Evolutionary conservation across 306 rosid genomes (phyloP), one percentile per base, ranked within the genome.

Genomic region (Potentilla sterilis): DNA sequence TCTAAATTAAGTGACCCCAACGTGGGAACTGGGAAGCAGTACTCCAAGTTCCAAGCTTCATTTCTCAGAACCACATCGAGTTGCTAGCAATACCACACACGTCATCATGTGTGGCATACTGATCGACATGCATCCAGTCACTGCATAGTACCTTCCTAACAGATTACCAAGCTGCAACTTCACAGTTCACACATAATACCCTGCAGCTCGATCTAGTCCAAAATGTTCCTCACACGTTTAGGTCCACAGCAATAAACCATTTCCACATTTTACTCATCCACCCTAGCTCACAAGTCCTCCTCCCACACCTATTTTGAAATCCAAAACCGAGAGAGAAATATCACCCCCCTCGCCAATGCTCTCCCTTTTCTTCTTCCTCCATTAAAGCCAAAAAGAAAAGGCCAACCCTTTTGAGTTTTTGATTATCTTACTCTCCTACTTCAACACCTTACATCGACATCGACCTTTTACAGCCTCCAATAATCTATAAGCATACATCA

Each of bases 271-370:
- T 37, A 34, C 69, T 37, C 69, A 16, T 64, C 69, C 67, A 34
- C 42, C 40, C 67, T 28, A 28, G 28, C 28, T 34, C 43, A 6
- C 15, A 38, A 65, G 28, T 65, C 70, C 6, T 32, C 41, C 22
- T 18, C 48, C 43, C 69, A 54, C 69, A 41, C 46, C 40, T 10
- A 64, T 35, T 65, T 65, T 37, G 24, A 65, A 38, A 85, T 84
- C 79, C 69, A 79, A 52, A 72, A 37, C 75, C 78, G 86, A 79
- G 77, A 19, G 13, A 65, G 2, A 65, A 37, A 65, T 15, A 6
- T 10, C 5, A 2, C 54, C 21, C 5, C 10, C 13, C 28, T 21
- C 28, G n/a, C 3, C 61, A 54, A 6, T 54, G 37, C 38, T 24
- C 55, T 5, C 38, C 28, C 32, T 0, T 42, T 43, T 13, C 24